Evolutionary conservation across 1,284 basidiomycete genomes (phyloP).

Genomic region (Porodaedalea pini): DNA sequence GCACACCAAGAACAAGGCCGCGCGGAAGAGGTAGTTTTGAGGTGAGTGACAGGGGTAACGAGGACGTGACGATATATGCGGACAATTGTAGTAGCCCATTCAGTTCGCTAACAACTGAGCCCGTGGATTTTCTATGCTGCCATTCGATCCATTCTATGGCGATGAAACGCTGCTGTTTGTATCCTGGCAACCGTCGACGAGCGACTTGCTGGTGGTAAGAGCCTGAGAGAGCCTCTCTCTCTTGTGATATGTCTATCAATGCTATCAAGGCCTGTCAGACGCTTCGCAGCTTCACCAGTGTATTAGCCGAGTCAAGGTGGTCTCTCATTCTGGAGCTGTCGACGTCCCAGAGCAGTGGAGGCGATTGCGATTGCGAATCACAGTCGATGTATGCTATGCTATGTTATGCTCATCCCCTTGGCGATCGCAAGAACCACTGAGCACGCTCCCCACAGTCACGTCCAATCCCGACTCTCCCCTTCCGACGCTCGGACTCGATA

Average conservation of each 20-base stretch:
- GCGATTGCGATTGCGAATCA: no score
- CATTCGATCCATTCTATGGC: slow-evolving; percentile 6
- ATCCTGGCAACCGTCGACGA: slow-evolving; percentile 12
- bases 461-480: not conserved
- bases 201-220: not conserved
- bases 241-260: slow-evolving; percentile 1
- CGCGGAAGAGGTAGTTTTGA: slow-evolving; percentile 1
- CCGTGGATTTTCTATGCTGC: not conserved
- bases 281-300: not conserved
- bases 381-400: no score
- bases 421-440: not conserved
- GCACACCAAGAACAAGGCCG: slow-evolving; percentile 4
- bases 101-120: no score
- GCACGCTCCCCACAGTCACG: no score
- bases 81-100: not conserved
- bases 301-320: not conserved
- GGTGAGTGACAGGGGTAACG: not conserved
- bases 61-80: not conserved
- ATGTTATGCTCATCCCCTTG: slow-evolving; percentile 9
- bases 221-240: not conserved
- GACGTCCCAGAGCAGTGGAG: slow-evolving; percentile 4
- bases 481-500: not conserved
- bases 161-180: slow-evolving; percentile 6
- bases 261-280: not conserved
- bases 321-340: not conserved